A percentile compares a stretch with the other conserved stretches of the same genome.
phyloP scores from a whole-genome alignment of 495 filamentous ascomycete genomes.

The Gamarada debralockiae region DNA sequence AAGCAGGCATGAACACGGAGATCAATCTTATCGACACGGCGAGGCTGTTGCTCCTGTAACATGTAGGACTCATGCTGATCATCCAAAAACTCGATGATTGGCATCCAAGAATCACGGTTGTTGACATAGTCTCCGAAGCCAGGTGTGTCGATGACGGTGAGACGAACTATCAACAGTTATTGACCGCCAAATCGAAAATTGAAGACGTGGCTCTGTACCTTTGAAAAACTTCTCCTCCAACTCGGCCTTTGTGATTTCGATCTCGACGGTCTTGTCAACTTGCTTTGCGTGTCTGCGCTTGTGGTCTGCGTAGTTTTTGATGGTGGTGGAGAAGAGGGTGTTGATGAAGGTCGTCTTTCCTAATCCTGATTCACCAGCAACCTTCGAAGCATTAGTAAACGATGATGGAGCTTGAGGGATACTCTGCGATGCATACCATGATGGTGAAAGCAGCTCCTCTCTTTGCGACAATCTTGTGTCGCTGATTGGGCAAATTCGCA shows the following conservation, averaged over 20 bases:
- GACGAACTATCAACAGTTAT: conserved; percentile 62
- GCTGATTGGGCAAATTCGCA: conserved; percentile 91
- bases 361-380: conserved; percentile 96
- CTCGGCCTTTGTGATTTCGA: conserved; percentile 99
- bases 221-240: conserved; percentile 99
- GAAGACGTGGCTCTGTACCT: conserved; percentile 50
- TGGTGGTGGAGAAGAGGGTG: conserved; percentile 98
- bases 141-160: conserved; percentile 98
- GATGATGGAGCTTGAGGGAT: neutral
- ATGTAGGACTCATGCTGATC: conserved; percentile 99
- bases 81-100: conserved; percentile 98
- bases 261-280: conserved; percentile 98
- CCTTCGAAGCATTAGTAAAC: conserved; percentile 42
- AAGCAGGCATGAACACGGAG: conserved; percentile 97
- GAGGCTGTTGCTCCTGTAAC: conserved; percentile 99
- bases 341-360: conserved; percentile 99
- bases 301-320: conserved; percentile 99
- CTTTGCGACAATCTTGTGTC: conserved; percentile 99
- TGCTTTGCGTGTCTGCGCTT: conserved; percentile 98
- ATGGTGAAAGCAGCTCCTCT: conserved; percentile 98
- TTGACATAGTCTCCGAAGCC: conserved; percentile 99
- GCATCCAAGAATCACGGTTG: conserved; percentile 99
- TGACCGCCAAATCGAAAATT: conserved; percentile 9
- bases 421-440: conserved; percentile 62
- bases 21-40: conserved; percentile 96